These are phyloP conservation scores for Umbilicus rupestris DNA, from an alignment of 164 flowering plant genomes.

Conservation along the genomic window DNA sequence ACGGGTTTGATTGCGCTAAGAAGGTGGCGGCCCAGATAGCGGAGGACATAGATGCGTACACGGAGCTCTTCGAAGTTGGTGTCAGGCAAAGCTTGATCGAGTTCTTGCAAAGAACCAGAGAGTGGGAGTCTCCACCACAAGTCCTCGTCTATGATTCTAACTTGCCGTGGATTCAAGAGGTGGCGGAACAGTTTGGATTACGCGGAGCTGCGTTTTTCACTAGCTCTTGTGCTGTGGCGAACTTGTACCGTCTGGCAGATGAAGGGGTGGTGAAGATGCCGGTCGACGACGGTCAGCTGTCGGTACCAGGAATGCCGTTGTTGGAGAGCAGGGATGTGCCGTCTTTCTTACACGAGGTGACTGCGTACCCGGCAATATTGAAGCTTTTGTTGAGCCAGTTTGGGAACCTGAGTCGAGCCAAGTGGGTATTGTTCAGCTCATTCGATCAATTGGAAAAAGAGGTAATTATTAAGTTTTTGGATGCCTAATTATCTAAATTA, in stretches of 20 bases:
- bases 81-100: not conserved
- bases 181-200: not conserved
- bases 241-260: not conserved
- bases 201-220: not conserved
- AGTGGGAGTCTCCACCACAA: not conserved
- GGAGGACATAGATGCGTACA: not conserved
- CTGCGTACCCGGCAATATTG: no score
- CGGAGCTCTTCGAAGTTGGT: not conserved
- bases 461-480: no score
- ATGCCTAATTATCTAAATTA: no score
- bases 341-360: no score
- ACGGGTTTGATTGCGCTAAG: constrained; percentile 2
- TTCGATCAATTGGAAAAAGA: no score
- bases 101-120: constrained; percentile 5
- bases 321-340: no score
- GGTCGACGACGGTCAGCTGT: not conserved
- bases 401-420: no score
- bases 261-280: not conserved
- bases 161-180: not conserved
- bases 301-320: not conserved
- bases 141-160: not conserved
- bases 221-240: not conserved
- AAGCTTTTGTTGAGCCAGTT: no score
- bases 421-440: no score
- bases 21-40: not conserved